Percentiles rank a stretch among this genome's conserved stretches.
Evolutionary conservation across 331 rosid species (phyloP).

Genomic region (Malus hybrid): DNA sequence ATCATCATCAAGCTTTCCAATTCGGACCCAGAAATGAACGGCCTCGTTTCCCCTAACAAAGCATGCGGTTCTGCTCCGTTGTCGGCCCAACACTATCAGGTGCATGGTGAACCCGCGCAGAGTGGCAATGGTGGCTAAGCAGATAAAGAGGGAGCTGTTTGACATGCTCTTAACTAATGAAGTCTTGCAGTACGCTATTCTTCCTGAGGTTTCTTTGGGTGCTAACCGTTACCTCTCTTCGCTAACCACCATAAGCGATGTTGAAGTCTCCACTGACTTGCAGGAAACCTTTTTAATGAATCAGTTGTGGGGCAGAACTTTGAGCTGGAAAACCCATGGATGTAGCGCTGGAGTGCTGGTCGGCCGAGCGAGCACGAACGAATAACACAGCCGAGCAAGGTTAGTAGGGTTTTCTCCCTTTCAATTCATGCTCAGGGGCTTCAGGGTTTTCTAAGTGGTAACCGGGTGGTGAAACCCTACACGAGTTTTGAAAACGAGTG

Average conservation of each 20-base stretch:
- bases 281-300: conserved; percentile 33
- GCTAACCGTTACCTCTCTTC: conserved; percentile 86
- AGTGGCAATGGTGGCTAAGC: conserved; percentile 94
- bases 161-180: conserved; percentile 80
- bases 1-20: neutral
- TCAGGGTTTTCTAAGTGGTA: too few relatives aligned
- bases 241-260: conserved; percentile 82
- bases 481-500: too few relatives aligned
- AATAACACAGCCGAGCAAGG: too few relatives aligned
- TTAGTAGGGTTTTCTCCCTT: too few relatives aligned
- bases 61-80: conserved; percentile 4
- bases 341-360: too few relatives aligned
- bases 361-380: too few relatives aligned
- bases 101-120: conserved; percentile 87
- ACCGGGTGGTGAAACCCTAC: too few relatives aligned
- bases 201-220: conserved; percentile 82
- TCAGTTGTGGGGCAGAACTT: too few relatives aligned
- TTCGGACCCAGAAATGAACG: conserved; percentile 9
- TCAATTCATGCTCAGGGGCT: too few relatives aligned
- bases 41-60: conserved; percentile 21
- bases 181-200: conserved; percentile 63
- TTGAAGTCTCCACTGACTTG: conserved; percentile 74
- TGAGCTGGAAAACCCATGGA: too few relatives aligned
- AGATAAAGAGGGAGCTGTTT: conserved; percentile 80
- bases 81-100: conserved; percentile 21